Evolutionary conservation across 2,329 filamentous ascomycete species (phyloP).

Genomic region (Diaporthe ampelina): DNA sequence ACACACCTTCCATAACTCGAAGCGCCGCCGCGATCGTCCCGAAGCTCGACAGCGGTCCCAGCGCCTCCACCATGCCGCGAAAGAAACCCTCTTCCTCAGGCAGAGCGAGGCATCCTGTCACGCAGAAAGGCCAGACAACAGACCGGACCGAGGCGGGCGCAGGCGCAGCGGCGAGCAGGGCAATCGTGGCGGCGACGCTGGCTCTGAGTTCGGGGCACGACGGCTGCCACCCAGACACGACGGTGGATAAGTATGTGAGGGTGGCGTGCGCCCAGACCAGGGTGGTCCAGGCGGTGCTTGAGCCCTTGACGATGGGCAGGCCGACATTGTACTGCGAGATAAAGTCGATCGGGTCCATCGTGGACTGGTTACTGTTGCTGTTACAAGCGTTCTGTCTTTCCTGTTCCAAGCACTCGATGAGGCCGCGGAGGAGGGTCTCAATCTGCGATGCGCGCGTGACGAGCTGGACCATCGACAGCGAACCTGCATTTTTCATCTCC

Average conservation of each 20-base stretch:
- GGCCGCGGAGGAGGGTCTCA: constrained; percentile 53
- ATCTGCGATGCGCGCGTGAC: constrained; percentile 52
- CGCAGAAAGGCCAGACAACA: constrained; percentile 53
- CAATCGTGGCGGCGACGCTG: constrained; percentile 43
- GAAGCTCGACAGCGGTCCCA: constrained; percentile 60
- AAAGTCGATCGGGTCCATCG: constrained; percentile 25
- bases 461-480: constrained; percentile 61
- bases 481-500: constrained; percentile 56
- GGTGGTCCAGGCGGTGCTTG: not conserved
- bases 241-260: constrained; percentile 62
- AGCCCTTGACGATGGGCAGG: not conserved
- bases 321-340: constrained; percentile 29
- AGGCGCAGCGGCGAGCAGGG: constrained; percentile 37
- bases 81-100: constrained; percentile 58
- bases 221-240: constrained; percentile 66
- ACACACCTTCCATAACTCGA: constrained; percentile 62
- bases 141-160: constrained; percentile 49
- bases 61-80: constrained; percentile 54
- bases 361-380: constrained; percentile 49
- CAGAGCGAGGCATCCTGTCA: constrained; percentile 54
- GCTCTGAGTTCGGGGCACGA: constrained; percentile 56
- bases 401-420: constrained; percentile 50
- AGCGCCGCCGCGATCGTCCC: constrained; percentile 60
- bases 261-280: constrained; percentile 63
- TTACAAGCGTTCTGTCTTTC: not conserved